Percentiles rank a stretch among this genome's conserved stretches.
phyloP scores from a whole-genome alignment of 164 flowering plant species.

The Nymphaea thermarum region DNA sequence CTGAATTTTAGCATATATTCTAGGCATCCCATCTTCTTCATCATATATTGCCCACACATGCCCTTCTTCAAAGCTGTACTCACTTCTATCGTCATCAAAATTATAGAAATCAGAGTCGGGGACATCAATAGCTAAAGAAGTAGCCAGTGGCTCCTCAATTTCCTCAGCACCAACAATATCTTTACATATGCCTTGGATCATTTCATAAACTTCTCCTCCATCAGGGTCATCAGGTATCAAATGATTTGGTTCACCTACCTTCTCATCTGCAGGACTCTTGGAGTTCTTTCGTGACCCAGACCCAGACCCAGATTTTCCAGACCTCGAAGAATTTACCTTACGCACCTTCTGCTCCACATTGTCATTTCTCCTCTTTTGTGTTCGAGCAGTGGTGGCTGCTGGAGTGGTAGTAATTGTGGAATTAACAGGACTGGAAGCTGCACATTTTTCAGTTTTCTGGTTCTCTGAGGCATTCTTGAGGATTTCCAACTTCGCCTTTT shows the following conservation, averaged over 20 bases:
- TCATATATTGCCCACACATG: conserved; percentile 3
- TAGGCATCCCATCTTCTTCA: conserved; percentile 2
- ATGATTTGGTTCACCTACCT: not conserved
- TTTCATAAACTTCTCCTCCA: not conserved
- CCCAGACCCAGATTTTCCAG: not conserved
- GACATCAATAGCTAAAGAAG: not conserved
- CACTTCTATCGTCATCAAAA: not conserved
- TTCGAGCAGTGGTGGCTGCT: not conserved
- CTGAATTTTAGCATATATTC: not conserved
- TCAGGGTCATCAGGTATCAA: not conserved
- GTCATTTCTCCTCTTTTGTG: not conserved
- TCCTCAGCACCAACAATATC: not conserved
- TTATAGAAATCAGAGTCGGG: conserved; percentile 1
- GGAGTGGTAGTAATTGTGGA: not conserved
- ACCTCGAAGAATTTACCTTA: not conserved
- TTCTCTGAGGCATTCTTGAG: not conserved
- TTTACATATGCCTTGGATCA: not conserved
- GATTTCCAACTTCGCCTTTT: not conserved
- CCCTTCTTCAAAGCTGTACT: not conserved
- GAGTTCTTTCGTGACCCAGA: not conserved
- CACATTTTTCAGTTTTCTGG: not conserved
- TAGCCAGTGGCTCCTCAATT: not conserved
- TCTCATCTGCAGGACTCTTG: not conserved
- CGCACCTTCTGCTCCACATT: not conserved
- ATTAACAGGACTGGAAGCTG: not conserved